phyloP scores from a whole-genome alignment of 2,329 filamentous ascomycete species.

The Ramularia collo-cygni region DNA sequence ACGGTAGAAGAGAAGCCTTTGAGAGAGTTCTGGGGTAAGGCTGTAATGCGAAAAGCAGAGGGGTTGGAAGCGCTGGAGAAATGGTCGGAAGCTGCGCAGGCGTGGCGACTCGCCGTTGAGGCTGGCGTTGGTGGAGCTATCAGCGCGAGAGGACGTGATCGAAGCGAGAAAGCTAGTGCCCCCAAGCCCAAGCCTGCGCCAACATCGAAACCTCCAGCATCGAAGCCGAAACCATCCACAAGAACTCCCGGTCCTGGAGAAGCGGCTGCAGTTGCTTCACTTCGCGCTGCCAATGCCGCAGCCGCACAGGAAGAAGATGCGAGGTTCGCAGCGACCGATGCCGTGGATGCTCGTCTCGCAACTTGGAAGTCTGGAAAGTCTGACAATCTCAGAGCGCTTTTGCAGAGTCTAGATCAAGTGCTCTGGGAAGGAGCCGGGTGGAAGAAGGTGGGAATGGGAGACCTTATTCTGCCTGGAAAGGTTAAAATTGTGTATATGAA shows the following conservation, averaged over 20 bases:
- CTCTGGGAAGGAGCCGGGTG: constrained; percentile 89
- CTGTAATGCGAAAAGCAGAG: constrained; percentile 88
- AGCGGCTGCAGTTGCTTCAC: constrained; percentile 67
- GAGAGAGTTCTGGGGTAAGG: constrained; percentile 89
- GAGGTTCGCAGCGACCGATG: constrained; percentile 80
- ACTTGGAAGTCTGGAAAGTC: constrained; percentile 86
- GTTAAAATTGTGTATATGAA: constrained; percentile 99
- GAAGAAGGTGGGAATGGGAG: constrained; percentile 94
- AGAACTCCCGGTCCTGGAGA: constrained; percentile 34
- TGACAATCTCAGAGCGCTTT: constrained; percentile 81
- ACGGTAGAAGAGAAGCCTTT: constrained; percentile 75
- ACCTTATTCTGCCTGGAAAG: constrained; percentile 85
- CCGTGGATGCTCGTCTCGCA: constrained; percentile 70
- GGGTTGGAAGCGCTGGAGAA: constrained; percentile 92
- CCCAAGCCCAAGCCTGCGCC: constrained; percentile 28
- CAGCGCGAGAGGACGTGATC: constrained; percentile 75
- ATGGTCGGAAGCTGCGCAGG: constrained; percentile 73
- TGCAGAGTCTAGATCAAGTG: constrained; percentile 80
- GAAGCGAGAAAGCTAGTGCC: constrained; percentile 78
- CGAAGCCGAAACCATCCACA: constrained; percentile 20
- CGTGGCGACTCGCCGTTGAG: constrained; percentile 80
- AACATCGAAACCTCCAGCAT: constrained; percentile 9
- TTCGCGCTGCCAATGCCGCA: constrained; percentile 77
- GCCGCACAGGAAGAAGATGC: constrained; percentile 85
- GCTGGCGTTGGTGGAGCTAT: constrained; percentile 77